Conservation (phyloP, 306 rosid genomes). For the Prunus salicina region DNA sequence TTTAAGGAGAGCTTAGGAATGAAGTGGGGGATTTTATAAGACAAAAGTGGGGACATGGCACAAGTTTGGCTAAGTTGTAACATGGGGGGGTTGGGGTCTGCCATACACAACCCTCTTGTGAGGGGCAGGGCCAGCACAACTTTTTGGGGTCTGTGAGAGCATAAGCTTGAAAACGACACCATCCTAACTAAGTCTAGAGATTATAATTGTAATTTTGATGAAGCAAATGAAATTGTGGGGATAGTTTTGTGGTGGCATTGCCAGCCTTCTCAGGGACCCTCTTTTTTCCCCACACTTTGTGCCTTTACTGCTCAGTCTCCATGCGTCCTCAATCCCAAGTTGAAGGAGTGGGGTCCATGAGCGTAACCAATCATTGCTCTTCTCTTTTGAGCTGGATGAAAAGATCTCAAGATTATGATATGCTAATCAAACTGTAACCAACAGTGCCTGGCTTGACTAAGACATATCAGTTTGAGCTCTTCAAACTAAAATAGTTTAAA, state of each 20-base stretch:
- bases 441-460: not conserved
- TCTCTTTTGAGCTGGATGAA: constrained; percentile 22
- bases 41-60: constrained; percentile 25
- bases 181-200: not conserved
- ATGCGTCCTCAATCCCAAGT: constrained; percentile 27
- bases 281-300: constrained; percentile 7
- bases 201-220: not conserved
- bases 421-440: constrained; percentile 10
- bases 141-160: constrained; percentile 11
- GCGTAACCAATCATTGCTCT: constrained; percentile 24
- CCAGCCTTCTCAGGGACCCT: constrained; percentile 29
- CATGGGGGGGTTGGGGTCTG: constrained; percentile 31
- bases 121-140: constrained; percentile 1
- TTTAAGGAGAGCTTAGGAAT: constrained; percentile 12
- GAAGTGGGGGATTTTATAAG: constrained; percentile 14
- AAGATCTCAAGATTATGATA: not conserved
- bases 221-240: not conserved
- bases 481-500: not conserved
- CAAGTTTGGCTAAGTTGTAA: constrained; percentile 18
- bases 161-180: constrained; percentile 20
- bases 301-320: constrained; percentile 29
- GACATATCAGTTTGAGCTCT: not conserved
- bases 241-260: constrained; percentile 18
- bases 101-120: constrained; percentile 16
- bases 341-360: constrained; percentile 26